Evolutionary conservation across 495 filamentous ascomycete genomes (phyloP).

Genomic region (Penicillium salamii): DNA sequence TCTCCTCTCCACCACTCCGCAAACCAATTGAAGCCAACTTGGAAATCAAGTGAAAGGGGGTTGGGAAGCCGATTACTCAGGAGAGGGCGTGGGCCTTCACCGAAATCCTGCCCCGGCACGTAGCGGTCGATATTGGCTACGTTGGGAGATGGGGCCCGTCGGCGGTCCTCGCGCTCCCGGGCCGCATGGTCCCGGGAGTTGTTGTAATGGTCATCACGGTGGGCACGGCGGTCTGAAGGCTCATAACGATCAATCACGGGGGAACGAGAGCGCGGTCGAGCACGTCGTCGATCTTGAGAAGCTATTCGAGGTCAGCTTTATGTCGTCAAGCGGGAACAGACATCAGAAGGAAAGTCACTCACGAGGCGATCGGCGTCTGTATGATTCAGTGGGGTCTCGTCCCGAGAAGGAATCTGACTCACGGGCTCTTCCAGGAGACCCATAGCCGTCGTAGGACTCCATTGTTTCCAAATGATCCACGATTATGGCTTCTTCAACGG

Average conservation of each 20-base stretch:
- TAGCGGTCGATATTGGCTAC: constrained; percentile 90
- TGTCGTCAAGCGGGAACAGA: too few relatives aligned
- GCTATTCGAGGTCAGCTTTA: constrained; percentile 24
- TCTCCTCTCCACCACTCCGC: constrained; percentile 95
- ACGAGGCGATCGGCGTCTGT: constrained; percentile 54
- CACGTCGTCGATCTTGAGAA: constrained; percentile 49
- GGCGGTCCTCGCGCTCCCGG: constrained; percentile 67
- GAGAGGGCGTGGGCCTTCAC: constrained; percentile 51
- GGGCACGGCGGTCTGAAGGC: constrained; percentile 53
- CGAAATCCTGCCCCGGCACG: constrained; percentile 76
- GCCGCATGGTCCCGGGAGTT: constrained; percentile 62
- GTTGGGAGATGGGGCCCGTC: constrained; percentile 58
- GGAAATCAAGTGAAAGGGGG: constrained; percentile 80
- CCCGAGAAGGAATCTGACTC: constrained; percentile 35
- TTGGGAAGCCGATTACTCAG: constrained; percentile 73
- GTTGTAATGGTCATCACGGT: constrained; percentile 49
- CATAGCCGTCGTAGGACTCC: constrained; percentile 45
- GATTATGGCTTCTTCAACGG: constrained; percentile 7
- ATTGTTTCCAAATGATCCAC: constrained; percentile 16
- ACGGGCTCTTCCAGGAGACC: constrained; percentile 40
- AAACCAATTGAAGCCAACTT: constrained; percentile 95
- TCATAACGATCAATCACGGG: constrained; percentile 74
- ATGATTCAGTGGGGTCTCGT: constrained; percentile 33
- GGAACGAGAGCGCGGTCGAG: constrained; percentile 65
- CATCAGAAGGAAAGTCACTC: too few relatives aligned